These are phyloP conservation scores for Lactarius hatsudake DNA, from an alignment of 768 basidiomycete genomes.

Conservation along the genomic window DNA sequence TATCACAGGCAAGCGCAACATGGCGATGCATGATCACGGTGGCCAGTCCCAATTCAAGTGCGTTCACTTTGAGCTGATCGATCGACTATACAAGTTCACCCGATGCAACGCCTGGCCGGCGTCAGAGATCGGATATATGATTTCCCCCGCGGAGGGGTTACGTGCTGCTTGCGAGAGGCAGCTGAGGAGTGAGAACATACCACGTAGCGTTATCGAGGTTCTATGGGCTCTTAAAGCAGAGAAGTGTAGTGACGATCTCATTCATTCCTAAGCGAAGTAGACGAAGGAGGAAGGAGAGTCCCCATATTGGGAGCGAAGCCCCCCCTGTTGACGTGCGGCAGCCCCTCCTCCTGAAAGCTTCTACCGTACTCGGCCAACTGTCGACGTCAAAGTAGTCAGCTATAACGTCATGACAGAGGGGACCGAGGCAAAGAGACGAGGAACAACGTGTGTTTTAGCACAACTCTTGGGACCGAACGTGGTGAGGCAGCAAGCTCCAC, in stretches of 20 bases:
- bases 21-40: not conserved
- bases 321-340: not conserved
- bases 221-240: not conserved
- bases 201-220: not conserved
- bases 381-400: conserved; percentile 5
- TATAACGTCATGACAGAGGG: not conserved
- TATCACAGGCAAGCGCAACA: not conserved
- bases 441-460: not conserved
- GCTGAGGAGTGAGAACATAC: not conserved
- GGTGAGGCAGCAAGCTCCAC: conserved; percentile 1
- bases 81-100: not conserved
- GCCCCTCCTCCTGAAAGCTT: conserved; percentile 3
- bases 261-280: not conserved
- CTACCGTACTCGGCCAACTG: conserved; percentile 13
- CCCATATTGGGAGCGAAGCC: conserved; percentile 17
- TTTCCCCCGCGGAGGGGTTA: not conserved
- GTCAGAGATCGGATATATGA: conserved; percentile 16
- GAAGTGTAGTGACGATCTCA: conserved; percentile 13
- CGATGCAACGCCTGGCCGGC: conserved; percentile 10
- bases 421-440: not conserved
- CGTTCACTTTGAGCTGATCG: not conserved
- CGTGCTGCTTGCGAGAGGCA: not conserved
- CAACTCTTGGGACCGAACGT: not conserved
- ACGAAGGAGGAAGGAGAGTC: conserved; percentile 13
- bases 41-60: not conserved